A percentile compares a stretch with the other conserved stretches of the same genome.
These are phyloP conservation scores for Sphagnum tenellum DNA, from an alignment of 225 moss, liverwort and hornwort species.

Conservation along the genomic window DNA sequence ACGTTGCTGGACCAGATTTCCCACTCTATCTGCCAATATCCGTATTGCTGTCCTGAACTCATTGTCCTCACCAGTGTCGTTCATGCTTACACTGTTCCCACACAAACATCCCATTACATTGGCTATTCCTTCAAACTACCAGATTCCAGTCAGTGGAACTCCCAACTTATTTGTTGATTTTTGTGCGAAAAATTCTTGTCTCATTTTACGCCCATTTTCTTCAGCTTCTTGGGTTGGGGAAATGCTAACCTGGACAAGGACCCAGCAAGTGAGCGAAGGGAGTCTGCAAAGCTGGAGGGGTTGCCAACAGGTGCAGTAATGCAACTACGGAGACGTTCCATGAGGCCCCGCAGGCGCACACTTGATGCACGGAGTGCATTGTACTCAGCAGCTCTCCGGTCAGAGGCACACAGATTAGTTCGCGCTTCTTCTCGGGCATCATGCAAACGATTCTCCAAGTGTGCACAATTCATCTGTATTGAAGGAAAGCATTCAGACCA, in stretches of 20 bases:
- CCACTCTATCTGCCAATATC: constrained; percentile 79
- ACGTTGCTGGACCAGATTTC: constrained; percentile 70
- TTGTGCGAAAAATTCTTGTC: too few species aligned
- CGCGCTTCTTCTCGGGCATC: constrained; percentile 93
- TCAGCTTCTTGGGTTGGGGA: too few species aligned
- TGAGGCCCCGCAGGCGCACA: constrained; percentile 79
- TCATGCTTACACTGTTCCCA: constrained; percentile 31
- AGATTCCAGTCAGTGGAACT: too few species aligned
- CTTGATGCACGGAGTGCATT: constrained; percentile 78
- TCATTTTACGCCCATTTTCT: too few species aligned
- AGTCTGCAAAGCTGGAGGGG: constrained; percentile 65
- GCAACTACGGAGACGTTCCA: constrained; percentile 85
- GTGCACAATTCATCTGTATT: constrained; percentile 77
- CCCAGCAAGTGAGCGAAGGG: constrained; percentile 63
- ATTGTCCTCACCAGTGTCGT: constrained; percentile 75
- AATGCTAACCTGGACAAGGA: constrained; percentile 58
- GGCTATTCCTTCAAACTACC: too few species aligned
- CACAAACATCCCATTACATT: not conserved
- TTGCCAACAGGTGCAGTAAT: constrained; percentile 60
- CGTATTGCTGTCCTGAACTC: constrained; percentile 82
- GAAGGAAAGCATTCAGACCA: too few species aligned
- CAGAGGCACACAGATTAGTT: constrained; percentile 83
- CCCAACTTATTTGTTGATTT: too few species aligned
- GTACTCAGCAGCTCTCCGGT: constrained; percentile 82
- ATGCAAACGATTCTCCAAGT: constrained; percentile 90